phyloP scores from a whole-genome alignment of 78 protist genomes.

The Chrysochromulina tobinii region DNA sequence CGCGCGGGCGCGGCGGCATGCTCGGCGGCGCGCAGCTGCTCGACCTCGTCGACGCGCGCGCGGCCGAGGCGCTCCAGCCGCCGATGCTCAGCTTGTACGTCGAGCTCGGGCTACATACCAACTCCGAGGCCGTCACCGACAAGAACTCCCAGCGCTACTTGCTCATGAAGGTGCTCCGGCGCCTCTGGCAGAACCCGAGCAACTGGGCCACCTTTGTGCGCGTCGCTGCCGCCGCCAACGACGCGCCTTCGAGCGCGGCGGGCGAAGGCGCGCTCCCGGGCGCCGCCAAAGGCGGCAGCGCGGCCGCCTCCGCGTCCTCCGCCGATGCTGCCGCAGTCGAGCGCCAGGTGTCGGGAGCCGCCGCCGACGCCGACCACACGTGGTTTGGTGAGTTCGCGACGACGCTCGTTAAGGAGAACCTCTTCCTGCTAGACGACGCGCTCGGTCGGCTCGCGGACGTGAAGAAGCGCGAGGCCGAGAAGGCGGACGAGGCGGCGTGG shows the following conservation, averaged over 20 bases:
- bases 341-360: background rate
- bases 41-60: background rate
- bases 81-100: background rate
- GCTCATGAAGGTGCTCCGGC: background rate
- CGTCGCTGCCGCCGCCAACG: background rate
- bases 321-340: too few relatives aligned
- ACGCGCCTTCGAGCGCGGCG: too few relatives aligned
- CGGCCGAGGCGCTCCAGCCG: background rate
- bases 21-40: background rate
- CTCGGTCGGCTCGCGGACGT: background rate
- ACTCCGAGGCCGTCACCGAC: background rate
- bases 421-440: background rate
- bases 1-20: too few relatives aligned
- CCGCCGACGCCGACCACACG: background rate
- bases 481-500: background rate
- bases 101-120: conserved; percentile 2
- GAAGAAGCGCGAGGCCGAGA: background rate
- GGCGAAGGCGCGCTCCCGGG: too few relatives aligned
- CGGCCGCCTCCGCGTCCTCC: too few relatives aligned
- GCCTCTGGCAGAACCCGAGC: background rate
- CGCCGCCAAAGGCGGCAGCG: too few relatives aligned
- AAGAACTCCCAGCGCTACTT: background rate
- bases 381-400: background rate
- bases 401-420: background rate
- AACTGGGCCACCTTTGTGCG: background rate